Percentiles rank a stretch among this genome's conserved stretches.
Conservation (phyloP, 2,329 filamentous ascomycete species). For the Beauveria pseudobassiana region DNA sequence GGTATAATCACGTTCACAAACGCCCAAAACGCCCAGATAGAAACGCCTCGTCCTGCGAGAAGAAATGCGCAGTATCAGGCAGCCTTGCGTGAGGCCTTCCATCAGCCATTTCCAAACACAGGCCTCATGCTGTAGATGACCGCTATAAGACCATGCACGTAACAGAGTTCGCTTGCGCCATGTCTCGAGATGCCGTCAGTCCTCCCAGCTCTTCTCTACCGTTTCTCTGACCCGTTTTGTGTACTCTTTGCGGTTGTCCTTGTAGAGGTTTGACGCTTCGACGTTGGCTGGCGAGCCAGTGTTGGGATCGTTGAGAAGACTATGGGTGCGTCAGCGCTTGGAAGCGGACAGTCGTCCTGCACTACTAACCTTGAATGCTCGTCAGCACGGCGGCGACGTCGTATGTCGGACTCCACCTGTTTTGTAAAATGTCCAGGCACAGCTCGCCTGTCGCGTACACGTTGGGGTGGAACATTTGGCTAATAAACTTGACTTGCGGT, state of each 20-base stretch:
- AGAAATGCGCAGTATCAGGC: not conserved
- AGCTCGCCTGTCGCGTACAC: conserved; percentile 96
- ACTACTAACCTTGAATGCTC: conserved; percentile 80
- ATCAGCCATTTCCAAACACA: not conserved
- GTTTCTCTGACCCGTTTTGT: conserved; percentile 92
- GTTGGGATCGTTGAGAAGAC: conserved; percentile 94
- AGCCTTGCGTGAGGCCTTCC: not conserved
- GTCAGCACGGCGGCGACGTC: conserved; percentile 96
- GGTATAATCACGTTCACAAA: conserved; percentile 9
- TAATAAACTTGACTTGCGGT: conserved; percentile 96
- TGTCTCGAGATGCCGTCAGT: conserved; percentile 38
- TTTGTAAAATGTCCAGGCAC: conserved; percentile 94
- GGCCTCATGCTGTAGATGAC: conserved; percentile 8
- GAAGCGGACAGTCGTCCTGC: not conserved
- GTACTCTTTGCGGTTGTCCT: conserved; percentile 95
- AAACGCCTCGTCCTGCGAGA: conserved; percentile 5
- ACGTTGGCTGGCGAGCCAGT: conserved; percentile 98
- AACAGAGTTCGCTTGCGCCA: not conserved
- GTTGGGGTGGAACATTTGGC: conserved; percentile 98
- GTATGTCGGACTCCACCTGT: conserved; percentile 97
- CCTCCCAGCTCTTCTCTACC: conserved; percentile 99
- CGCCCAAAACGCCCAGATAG: conserved; percentile 10
- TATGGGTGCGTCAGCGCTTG: conserved; percentile 33
- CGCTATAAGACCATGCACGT: not conserved
- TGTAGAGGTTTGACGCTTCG: conserved; percentile 96